phyloP scores from a whole-genome alignment of 768 basidiomycete genomes.

The Kwoniella bestiolae region DNA sequence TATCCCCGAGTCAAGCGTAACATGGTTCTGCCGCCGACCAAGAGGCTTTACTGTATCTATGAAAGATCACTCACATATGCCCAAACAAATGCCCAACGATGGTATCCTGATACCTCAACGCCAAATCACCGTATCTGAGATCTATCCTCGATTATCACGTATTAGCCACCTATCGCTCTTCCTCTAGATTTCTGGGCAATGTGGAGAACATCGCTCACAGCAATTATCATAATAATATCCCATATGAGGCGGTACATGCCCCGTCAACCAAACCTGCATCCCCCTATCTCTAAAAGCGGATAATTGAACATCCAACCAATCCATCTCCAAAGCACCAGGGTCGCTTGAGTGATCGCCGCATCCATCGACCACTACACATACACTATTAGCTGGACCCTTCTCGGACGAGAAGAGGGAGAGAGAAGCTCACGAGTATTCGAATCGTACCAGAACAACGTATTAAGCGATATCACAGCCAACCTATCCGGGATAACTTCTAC shows the following conservation, averaged over 20 bases:
- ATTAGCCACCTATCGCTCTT: too few species aligned
- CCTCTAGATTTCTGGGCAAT: too few species aligned
- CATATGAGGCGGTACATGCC: constrained; percentile 83
- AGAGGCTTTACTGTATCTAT: too few species aligned
- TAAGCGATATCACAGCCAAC: constrained; percentile 79
- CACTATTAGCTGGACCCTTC: neutral
- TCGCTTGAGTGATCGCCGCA: constrained; percentile 69
- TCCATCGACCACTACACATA: constrained; percentile 70
- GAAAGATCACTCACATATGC: constrained; percentile 63
- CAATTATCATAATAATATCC: constrained; percentile 84
- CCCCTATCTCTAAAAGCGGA: constrained; percentile 68
- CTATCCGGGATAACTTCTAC: constrained; percentile 76
- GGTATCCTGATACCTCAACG: constrained; percentile 83
- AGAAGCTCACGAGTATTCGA: constrained; percentile 72
- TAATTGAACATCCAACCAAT: constrained; percentile 89
- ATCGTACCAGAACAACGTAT: constrained; percentile 90
- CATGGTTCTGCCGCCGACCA: too few species aligned
- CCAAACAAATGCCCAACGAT: constrained; percentile 81
- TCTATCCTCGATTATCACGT: too few species aligned
- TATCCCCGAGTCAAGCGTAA: too few species aligned
- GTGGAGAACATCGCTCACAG: constrained; percentile 63
- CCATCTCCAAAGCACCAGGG: constrained; percentile 84
- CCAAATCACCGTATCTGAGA: constrained; percentile 61
- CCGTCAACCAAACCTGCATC: constrained; percentile 69
- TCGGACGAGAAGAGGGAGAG: neutral